Evolutionary conservation across 805 yeast genomes (phyloP), one percentile per base, ranked within the genome.

Genomic region (Saccharomycopsis selenospora): DNA sequence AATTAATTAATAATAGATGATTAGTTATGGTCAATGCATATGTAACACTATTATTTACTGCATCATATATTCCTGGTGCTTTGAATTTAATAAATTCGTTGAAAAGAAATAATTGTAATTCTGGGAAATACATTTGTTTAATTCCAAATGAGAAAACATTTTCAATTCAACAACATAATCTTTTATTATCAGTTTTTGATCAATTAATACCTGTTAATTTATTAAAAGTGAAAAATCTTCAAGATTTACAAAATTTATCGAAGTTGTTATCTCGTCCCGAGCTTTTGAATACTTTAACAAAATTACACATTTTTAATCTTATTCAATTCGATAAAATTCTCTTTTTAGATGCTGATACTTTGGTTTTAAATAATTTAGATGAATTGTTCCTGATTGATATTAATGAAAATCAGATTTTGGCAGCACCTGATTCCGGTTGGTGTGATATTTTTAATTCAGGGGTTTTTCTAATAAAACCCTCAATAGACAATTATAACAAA

Each of bases 401-500:
- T 20, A 22, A 22, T 10, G 42, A 40, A 8, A 26, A 20, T n/a
- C 33, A 43, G 22, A 52, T 52, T 22, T 23, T 41, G 7, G 90
- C 93, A 0, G 69, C 82, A 13, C 85, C 95, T 0, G 96, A 88
- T 65, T 70, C 78, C n/a, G 95, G 95, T 11, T 88, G 95, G 85
- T 95, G 95, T 0, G 96, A 88, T 66, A 73, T 83, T 57, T 88
- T 88, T 69, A 87, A 88, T 63, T 77, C 89, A 27, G 95, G 96
- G 3, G 77, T 87, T 18, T 69, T 87, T 59, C 68, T 79, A 2
- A 62, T 81, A 24, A 69, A 70, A 27, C 95, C 95, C 3, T 67
- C 70, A 55, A 36, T 53, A 1, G 50, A 55, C 0, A 72, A 69
- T 24, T 80, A 67, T 56, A 51, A 61, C 3, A 64, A 67, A 28